phyloP scores from a whole-genome alignment of 2,329 filamentous ascomycete genomes.

The Cordyceps fumosorosea region DNA sequence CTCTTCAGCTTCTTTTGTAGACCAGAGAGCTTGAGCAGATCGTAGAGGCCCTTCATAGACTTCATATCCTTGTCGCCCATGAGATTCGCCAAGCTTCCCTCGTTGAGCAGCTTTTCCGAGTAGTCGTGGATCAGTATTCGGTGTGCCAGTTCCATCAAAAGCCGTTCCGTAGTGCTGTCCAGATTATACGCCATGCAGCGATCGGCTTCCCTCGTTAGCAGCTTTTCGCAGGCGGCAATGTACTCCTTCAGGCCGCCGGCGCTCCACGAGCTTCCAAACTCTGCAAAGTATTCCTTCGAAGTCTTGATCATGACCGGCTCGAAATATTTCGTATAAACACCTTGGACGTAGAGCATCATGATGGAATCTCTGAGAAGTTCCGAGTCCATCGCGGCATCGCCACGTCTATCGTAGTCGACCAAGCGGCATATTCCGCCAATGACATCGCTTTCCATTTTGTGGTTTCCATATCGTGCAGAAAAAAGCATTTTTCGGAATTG shows the following conservation, averaged over 20 bases:
- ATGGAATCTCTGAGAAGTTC: conserved; percentile 67
- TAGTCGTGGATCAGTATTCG: conserved; percentile 63
- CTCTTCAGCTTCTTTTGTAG: conserved; percentile 63
- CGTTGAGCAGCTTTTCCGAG: conserved; percentile 58
- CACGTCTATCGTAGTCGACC: conserved; percentile 63
- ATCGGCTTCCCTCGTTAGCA: conserved; percentile 66
- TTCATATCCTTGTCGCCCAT: conserved; percentile 62
- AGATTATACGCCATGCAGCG: conserved; percentile 77
- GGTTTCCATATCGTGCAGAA: conserved; percentile 21
- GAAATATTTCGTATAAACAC: conserved; percentile 72
- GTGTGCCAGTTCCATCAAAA: conserved; percentile 68
- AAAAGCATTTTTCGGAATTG: conserved; percentile 63
- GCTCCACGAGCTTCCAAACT: conserved; percentile 63
- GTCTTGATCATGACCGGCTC: conserved; percentile 66
- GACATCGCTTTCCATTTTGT: conserved; percentile 29
- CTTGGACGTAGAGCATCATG: conserved; percentile 77
- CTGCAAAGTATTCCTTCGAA: conserved; percentile 61
- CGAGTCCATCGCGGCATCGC: conserved; percentile 50
- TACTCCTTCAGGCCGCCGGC: conserved; percentile 64
- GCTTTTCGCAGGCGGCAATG: conserved; percentile 58
- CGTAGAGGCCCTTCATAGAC: conserved; percentile 70
- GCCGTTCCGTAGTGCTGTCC: conserved; percentile 73
- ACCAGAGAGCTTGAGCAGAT: conserved; percentile 63
- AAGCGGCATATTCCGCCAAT: conserved; percentile 62
- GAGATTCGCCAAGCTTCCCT: conserved; percentile 63